Evolutionary conservation across 805 yeast genomes (phyloP).

Genomic region (Ogataea philodendri): DNA sequence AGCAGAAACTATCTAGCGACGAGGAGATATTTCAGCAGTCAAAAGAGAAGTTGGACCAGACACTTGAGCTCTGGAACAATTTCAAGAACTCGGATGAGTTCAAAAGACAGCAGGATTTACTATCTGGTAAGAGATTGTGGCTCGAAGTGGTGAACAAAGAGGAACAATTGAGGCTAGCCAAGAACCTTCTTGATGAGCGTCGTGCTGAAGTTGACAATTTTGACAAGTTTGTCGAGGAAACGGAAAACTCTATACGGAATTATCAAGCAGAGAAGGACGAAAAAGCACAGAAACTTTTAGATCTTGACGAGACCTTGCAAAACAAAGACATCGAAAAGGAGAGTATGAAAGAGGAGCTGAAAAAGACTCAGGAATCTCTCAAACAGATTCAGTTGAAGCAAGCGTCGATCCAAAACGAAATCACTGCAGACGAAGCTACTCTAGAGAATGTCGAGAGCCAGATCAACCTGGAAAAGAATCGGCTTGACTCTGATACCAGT

Average conservation of each 20-base stretch:
- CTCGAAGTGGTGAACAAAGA: slow-evolving; percentile 37
- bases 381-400: slow-evolving; percentile 26
- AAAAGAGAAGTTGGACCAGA: slow-evolving; percentile 41
- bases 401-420: slow-evolving; percentile 19
- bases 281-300: slow-evolving; percentile 16
- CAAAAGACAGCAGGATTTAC: slow-evolving; percentile 36
- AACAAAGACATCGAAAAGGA: slow-evolving; percentile 15
- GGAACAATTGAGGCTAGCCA: slow-evolving; percentile 24
- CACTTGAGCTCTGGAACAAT: slow-evolving; percentile 39
- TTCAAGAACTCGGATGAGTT: slow-evolving; percentile 42
- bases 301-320: slow-evolving; percentile 16
- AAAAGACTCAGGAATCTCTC: slow-evolving; percentile 23
- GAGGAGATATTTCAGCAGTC: slow-evolving; percentile 31
- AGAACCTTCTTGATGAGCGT: slow-evolving; percentile 16
- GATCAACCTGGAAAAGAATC: slow-evolving; percentile 35
- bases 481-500: slow-evolving; percentile 42
- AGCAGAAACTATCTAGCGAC: slow-evolving; percentile 39
- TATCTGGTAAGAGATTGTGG: slow-evolving; percentile 52
- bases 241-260: slow-evolving; percentile 11
- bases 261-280: slow-evolving; percentile 19
- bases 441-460: slow-evolving; percentile 27
- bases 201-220: slow-evolving; percentile 20
- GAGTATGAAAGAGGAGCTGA: slow-evolving; percentile 16
- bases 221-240: slow-evolving; percentile 19
- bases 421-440: slow-evolving; percentile 17